These are phyloP conservation scores for Solanum infundibuliforme DNA, from an alignment of 257 asterid species.

Conservation along the genomic window DNA sequence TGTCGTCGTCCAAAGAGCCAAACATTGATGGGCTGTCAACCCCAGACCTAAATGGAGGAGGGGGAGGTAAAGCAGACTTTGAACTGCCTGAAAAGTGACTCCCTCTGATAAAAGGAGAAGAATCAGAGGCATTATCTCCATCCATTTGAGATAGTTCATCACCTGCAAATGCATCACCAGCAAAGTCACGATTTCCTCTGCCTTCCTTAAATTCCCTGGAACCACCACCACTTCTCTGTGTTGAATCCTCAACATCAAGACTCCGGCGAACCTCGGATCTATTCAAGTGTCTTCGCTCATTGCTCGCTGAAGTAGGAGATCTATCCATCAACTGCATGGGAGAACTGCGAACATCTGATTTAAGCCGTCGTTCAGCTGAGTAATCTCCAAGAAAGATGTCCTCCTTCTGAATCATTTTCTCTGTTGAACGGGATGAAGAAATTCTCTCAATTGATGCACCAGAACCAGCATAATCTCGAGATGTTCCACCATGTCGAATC, in stretches of 20 bases:
- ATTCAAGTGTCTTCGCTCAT: conserved; percentile 47
- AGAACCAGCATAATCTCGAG: conserved; percentile 48
- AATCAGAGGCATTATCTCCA: conserved; percentile 47
- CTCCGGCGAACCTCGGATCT: conserved; percentile 58
- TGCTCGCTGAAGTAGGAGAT: conserved; percentile 57
- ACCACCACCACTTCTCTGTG: conserved; percentile 67
- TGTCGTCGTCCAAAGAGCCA: conserved; percentile 67
- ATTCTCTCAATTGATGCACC: conserved; percentile 45
- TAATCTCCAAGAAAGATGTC: conserved; percentile 48
- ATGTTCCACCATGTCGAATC: conserved; percentile 32
- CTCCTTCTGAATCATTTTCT: conserved; percentile 55
- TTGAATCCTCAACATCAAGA: conserved; percentile 56
- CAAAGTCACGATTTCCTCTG: conserved; percentile 48
- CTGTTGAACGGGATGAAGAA: conserved; percentile 51
- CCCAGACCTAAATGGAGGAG: conserved; percentile 47
- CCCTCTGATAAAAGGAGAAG: conserved; percentile 72
- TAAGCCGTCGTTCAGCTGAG: conserved; percentile 63
- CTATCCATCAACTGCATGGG: conserved; percentile 53
- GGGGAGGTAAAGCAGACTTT: conserved; percentile 52
- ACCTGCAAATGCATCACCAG: conserved; percentile 41
- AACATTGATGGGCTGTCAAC: conserved; percentile 50
- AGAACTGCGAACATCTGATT: conserved; percentile 54
- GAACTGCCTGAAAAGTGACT: conserved; percentile 49
- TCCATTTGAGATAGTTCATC: conserved; percentile 60
- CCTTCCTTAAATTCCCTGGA: conserved; percentile 66